Evolutionary conservation across 1,284 basidiomycete genomes (phyloP), one percentile per base, ranked within the genome.

Genomic region (Puccinia polysora): DNA sequence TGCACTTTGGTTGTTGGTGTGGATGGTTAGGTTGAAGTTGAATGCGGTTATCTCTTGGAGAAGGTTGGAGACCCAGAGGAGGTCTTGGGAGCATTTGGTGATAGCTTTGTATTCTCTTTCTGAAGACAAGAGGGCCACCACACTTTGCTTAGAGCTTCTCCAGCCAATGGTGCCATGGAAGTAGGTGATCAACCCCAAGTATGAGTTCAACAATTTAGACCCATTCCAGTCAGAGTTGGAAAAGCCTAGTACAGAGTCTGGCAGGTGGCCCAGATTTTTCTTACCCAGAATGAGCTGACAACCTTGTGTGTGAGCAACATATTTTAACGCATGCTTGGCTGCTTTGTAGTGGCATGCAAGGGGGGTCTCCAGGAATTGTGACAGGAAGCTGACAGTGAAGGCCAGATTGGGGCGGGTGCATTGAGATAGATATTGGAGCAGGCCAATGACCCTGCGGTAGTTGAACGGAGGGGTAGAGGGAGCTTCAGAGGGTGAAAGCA

Each of bases 1-100:
- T 52, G 50, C 23, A 25, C 50, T 25, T 60, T 60, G 58, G 40
- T 60, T 60, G 23, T 60, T 25, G 12, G 58, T 38, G 30, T 43
- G 25, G 12, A 60, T 30, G 23, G 36, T 60, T 5, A 38, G 40
- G 23, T 40, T 49, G n/a, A 25, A n/a, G 5, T 5, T 4, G 36
- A 8, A 15, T 8, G 14, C 43, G 12, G 12, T 32, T 6, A 47
- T 7, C 28, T 30, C 60, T 43, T 45, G 14, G 14, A 63, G 32
- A 12, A 63, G 15, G n/a, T 63, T 49, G 6, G 14, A 4, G 4
- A 6, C 4, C 60, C 60, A 63, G 2, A 45, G 23, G 4, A 63
- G 60, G 25, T 63, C 60, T 63, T 63, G 60, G 12, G 8, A 32
- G 25, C 10, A 36, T 12, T 60, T 34, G 14, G 58, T 38, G 6